Evolutionary conservation across 2,329 filamentous ascomycete genomes (phyloP), one percentile per base, ranked within the genome.

Genomic region (Botrytis fragariae): DNA sequence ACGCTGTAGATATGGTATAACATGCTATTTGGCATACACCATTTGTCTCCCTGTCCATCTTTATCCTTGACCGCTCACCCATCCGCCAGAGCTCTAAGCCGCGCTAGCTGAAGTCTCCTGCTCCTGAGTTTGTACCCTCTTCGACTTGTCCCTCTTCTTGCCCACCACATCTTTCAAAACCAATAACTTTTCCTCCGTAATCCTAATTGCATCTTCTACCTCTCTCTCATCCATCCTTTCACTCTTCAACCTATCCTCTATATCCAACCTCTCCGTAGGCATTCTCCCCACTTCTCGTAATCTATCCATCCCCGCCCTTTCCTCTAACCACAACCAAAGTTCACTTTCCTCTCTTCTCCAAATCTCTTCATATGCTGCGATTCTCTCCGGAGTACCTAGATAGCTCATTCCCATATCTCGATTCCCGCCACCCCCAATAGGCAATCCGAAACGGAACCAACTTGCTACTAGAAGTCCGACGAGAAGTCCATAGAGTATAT

Each of bases 281-380:
- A 78, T 81, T 57, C 74, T 76, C 9, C 74, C 73, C 12, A 78
- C 74, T 89, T 71, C 88, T 86, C 32, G 94, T 93, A 84, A 97
- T 89, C 80, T 96, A 84, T 3, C 93, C 92, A 95, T 95, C 3
- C 78, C 79, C 6, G 80, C 78, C 37, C 79, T 76, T 64, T 79
- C 80, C 68, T 79, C 79, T 6, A 79, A 75, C 81, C 79, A 81
- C 71, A 79, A 75, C 77, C 81, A 82, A 0, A 82, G 74, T 64
- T 82, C 81, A 63, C 80, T 81, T 54, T 81, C 81, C 74, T 82
- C 81, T 70, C 78, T 75, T 69, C 79, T 76, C 77, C 81, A 99
- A 80, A 98, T 92, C 83, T 97, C 93, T 77, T 98, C 95, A 81
- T 98, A 98, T 0, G 93, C 94, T 3, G 92, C 90, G 25, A 94